phyloP scores from a whole-genome alignment of 108 stramenopile species.

The Nitzschia putrida region DNA sequence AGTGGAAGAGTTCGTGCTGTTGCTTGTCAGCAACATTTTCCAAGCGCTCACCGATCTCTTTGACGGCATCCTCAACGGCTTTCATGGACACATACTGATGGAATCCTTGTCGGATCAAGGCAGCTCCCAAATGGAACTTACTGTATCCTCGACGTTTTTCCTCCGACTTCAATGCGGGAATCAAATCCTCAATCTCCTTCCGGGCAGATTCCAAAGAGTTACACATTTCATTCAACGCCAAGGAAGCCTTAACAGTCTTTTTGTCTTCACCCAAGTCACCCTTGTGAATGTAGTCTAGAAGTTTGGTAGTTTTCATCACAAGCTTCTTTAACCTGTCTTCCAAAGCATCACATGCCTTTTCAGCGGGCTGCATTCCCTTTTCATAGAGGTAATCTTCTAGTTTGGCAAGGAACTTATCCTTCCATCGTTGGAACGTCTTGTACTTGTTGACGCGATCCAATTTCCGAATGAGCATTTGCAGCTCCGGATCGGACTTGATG shows the following conservation, averaged over 20 bases:
- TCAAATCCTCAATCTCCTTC: constrained; percentile 14
- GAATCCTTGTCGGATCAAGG: constrained; percentile 27
- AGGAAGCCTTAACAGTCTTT: constrained; percentile 32
- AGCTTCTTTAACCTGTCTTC: constrained; percentile 3
- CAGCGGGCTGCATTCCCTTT: constrained; percentile 30
- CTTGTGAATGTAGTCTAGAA: constrained; percentile 14
- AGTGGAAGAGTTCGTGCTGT: constrained; percentile 13
- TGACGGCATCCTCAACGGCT: constrained; percentile 22
- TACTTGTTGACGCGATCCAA: constrained; percentile 25
- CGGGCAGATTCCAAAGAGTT: constrained; percentile 2
- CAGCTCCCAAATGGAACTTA: constrained; percentile 36
- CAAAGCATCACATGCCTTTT: constrained; percentile 16
- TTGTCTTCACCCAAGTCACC: constrained; percentile 33
- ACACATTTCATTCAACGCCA: constrained; percentile 40
- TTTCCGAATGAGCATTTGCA: constrained; percentile 13
- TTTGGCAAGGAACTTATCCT: constrained; percentile 13
- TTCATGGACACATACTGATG: constrained; percentile 28
- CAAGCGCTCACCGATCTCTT: constrained; percentile 8
- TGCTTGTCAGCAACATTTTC: constrained; percentile 29
- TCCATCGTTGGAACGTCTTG: constrained; percentile 30
- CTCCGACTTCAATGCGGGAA: constrained; percentile 11
- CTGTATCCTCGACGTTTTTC: constrained; percentile 23
- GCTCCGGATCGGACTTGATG: constrained; percentile 15
- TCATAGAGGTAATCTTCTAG: constrained; percentile 30
- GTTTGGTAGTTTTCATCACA: background rate